Evolutionary conservation across 441 rosid genomes (phyloP), one percentile per base, ranked within the genome.

Genomic region (Hura crepitans): DNA sequence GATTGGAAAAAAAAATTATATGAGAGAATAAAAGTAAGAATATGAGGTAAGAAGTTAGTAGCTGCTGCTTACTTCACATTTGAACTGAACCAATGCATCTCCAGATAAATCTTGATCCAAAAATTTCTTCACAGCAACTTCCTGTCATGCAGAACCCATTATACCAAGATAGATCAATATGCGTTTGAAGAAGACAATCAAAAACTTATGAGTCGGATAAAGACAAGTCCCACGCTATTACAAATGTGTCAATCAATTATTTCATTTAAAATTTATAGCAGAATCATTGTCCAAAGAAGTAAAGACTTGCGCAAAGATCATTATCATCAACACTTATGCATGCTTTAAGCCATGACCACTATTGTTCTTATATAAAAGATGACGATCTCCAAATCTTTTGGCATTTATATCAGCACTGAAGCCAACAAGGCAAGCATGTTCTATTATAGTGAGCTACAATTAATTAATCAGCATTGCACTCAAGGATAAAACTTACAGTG

Each of bases 91-190:
- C 85, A 95, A 75, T 69, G 95, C 89, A 74, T 91, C 96, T 22
- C 98, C 97, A 11, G 97, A 87, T 78, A 95, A 86, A 80, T 87
- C 99, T 82, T 95, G 99, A 72, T 90, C 91, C 83, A 92, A 67
- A 70, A 95, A 92, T 80, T 89, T 95, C 86, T 95, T 95, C 77
- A 95, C 99, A 74, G 98, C 98, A 87, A 95, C 98, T 85, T 92
- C 98, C 99, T 95, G 84, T 60, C 76, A 81, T 28, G 50, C 64
- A 72, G 77, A 76, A 64, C 51, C 43, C 75, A 64, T 72, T 66
- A 50, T 33, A 55, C 39, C 68, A 69, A 73, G 23, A 56, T 15
- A 57, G 45, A 75, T 45, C 54, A 66, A 27, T 14, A 23, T 43
- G 69, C 28, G 33, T 65, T 45, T 10, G 15, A 57, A 37, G 14